Percentiles rank a stretch among this genome's conserved stretches.
Conservation (phyloP, 2,329 filamentous ascomycete species). For the Lachnellula subtilissima region DNA sequence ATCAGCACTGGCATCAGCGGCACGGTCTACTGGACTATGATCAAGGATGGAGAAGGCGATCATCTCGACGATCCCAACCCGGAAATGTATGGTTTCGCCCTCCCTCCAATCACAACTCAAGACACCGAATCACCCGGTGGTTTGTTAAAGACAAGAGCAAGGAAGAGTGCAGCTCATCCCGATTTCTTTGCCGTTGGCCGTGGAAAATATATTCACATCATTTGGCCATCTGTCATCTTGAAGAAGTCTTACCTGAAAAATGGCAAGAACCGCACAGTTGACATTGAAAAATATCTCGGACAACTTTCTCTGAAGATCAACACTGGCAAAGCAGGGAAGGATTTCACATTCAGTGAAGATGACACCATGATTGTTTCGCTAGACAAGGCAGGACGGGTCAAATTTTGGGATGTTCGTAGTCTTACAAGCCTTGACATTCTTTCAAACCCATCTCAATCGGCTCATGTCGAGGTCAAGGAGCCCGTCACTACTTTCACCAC, state of each 20-base stretch:
- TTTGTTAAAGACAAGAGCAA: slow-evolving; percentile 90
- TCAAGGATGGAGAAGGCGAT: slow-evolving; percentile 73
- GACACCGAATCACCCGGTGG: slow-evolving; percentile 90
- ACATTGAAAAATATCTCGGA: slow-evolving; percentile 81
- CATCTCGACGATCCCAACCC: slow-evolving; percentile 72
- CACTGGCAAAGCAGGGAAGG: slow-evolving; percentile 96
- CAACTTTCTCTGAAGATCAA: slow-evolving; percentile 90
- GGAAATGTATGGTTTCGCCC: slow-evolving; percentile 80
- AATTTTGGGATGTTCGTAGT: slow-evolving; percentile 95
- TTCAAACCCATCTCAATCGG: slow-evolving; percentile 16
- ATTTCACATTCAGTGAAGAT: slow-evolving; percentile 96
- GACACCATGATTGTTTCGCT: slow-evolving; percentile 91
- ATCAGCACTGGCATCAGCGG: slow-evolving; percentile 92
- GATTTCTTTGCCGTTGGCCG: slow-evolving; percentile 94
- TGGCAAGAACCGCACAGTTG: slow-evolving; percentile 64
- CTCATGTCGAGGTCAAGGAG: slow-evolving; percentile 68
- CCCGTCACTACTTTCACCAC: slow-evolving; percentile 84
- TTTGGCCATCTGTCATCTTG: slow-evolving; percentile 64
- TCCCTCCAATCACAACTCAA: slow-evolving; percentile 78
- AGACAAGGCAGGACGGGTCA: slow-evolving; percentile 92
- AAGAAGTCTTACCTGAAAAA: slow-evolving; percentile 59
- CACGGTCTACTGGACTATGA: slow-evolving; percentile 90
- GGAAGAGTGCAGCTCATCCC: slow-evolving; percentile 80
- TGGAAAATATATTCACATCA: slow-evolving; percentile 91
- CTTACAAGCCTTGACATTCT: slow-evolving; percentile 48